Percentiles rank a stretch among this genome's conserved stretches.
Conservation (phyloP, 2,329 filamentous ascomycete species). For the Aspergillus sp. region DNA sequence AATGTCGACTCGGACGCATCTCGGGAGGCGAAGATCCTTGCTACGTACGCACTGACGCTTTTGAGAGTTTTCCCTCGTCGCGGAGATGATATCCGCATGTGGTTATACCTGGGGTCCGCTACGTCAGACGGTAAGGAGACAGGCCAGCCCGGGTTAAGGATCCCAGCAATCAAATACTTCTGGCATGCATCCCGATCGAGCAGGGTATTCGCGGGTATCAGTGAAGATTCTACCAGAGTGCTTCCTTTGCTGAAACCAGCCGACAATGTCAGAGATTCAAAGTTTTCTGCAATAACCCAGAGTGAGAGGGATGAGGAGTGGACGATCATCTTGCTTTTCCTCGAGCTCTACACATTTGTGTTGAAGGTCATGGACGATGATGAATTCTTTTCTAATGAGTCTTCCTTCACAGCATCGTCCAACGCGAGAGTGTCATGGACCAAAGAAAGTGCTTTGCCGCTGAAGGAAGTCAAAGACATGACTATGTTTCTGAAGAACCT, state of each 20-base stretch:
- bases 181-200: conserved; percentile 62
- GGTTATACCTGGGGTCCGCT: conserved; percentile 71
- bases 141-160: conserved; percentile 14
- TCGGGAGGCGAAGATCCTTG: conserved; percentile 62
- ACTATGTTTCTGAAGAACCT: conserved; percentile 84
- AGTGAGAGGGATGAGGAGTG: conserved; percentile 60
- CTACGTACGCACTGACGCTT: conserved; percentile 78
- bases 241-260: conserved; percentile 47
- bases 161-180: conserved; percentile 72
- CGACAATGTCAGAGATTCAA: conserved; percentile 33
- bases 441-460: conserved; percentile 58
- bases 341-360: conserved; percentile 90
- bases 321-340: conserved; percentile 79
- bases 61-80: conserved; percentile 73
- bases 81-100: conserved; percentile 89
- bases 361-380: conserved; percentile 92
- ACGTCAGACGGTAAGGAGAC: conserved; percentile 25
- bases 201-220: conserved; percentile 50
- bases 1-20: conserved; percentile 30
- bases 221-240: conserved; percentile 49
- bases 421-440: conserved; percentile 48
- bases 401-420: conserved; percentile 36
- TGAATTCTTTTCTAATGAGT: conserved; percentile 68
- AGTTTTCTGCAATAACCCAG: conserved; percentile 17
- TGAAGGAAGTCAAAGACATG: conserved; percentile 63